Evolutionary conservation across 2,329 filamentous ascomycete genomes (phyloP), one percentile per base, ranked within the genome.

Genomic region (Cladosporium cucumerinum): DNA sequence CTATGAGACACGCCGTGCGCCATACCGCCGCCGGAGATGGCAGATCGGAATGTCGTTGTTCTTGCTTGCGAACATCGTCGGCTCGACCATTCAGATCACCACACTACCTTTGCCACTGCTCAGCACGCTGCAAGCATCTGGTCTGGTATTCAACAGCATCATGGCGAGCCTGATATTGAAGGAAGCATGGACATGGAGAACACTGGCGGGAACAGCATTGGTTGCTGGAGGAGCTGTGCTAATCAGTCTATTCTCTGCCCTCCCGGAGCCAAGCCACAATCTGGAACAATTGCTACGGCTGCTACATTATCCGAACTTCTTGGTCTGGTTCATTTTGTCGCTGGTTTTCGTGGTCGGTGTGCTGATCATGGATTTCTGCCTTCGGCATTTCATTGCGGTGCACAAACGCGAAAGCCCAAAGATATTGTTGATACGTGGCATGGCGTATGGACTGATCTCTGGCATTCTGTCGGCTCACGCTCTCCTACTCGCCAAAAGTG

Each of bases 11-110:
- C 89, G 91, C 71, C 85, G 94, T 67, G 94, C 95, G 52, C 92
- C 95, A 5, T 96, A 97, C 79, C 89, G 90, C 74, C 87, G 95
- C 74, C 87, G 93, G 73, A 86, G 93, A 84, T 99, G 95, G 95
- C 95, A 97, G 85, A 82, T 86, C 70, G 95, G 95, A 65, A 98
- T 99, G 93, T 87, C 88, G 75, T 95, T 99, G 88, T 99, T 99
- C 79, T 88, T 99, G 70, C 84, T 96, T 70, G 92, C 95, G 68
- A 99, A 99, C 77, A 85, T 99, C 64, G 84, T 98, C 63, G 95
- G 95, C 66, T 97, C 93, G 80, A 94, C 92, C 43, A 95, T 99
- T 66, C 95, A 99, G 79, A 98, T 99, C 76, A 97, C 95, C 32
- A 97, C 94, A 0, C 84, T 99, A 52, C 95, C 95, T 18, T 83